These are phyloP conservation scores for Mikania micrantha DNA, from an alignment of 129 eudicot genomes.

Conservation along the genomic window DNA sequence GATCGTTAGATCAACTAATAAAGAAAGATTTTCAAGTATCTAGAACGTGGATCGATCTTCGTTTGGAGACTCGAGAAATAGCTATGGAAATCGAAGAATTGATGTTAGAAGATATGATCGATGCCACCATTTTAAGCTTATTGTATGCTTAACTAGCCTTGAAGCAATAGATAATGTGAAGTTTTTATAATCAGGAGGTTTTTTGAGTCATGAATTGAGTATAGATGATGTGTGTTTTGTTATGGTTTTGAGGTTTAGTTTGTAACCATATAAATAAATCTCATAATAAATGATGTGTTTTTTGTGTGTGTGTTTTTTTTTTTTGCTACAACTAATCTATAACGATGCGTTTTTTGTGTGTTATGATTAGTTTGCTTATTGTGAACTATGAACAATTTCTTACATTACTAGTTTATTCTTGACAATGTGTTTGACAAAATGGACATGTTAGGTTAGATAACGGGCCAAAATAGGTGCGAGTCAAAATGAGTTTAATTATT, in stretches of 20 bases:
- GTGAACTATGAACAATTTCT: too few relatives aligned
- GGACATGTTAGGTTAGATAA: too few relatives aligned
- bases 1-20: slow-evolving; percentile 62
- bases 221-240: slow-evolving; percentile 6
- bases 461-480: too few relatives aligned
- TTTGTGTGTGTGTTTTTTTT: slow-evolving; percentile 10
- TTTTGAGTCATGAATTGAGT: slow-evolving; percentile 1
- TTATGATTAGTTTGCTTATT: too few relatives aligned
- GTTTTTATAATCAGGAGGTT: not conserved
- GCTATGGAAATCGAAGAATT: slow-evolving; percentile 45
- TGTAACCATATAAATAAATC: slow-evolving; percentile 12
- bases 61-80: slow-evolving; percentile 37
- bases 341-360: too few relatives aligned
- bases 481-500: too few relatives aligned
- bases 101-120: slow-evolving; percentile 60
- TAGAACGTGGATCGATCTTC: slow-evolving; percentile 50
- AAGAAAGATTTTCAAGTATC: slow-evolving; percentile 43
- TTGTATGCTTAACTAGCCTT: slow-evolving; percentile 10
- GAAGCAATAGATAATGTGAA: not conserved
- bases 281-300: slow-evolving; percentile 16
- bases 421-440: too few relatives aligned
- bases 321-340: not conserved
- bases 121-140: slow-evolving; percentile 45
- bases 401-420: too few relatives aligned
- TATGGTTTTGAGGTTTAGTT: slow-evolving; percentile 7